Base-by-base conservation (phyloP, 352 stramenopile genomes). In the Globisporangium spinosum region DNA sequence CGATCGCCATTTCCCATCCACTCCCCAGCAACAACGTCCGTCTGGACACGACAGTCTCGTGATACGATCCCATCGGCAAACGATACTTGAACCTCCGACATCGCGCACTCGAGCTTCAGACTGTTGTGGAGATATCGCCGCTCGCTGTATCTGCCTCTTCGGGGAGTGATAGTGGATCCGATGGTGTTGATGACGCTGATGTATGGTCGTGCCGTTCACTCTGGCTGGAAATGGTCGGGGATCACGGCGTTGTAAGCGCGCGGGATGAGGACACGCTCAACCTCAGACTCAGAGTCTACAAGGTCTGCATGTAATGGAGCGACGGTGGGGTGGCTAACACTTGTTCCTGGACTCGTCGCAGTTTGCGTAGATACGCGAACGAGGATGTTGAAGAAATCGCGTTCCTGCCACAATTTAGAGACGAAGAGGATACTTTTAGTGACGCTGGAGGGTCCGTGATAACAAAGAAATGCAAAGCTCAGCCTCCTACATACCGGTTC, bases 201-300 rank as follows among this genome's bases (percentile, higher is more conserved):
- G 64, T 89, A 89, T 9, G 74, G 68, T 3, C 73, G 69, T 0
- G 78, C 68, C 0, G 72, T 68, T 4, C 78, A 69, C 9, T 79
- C 69, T 25, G 77, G 78, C n/a, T 88, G 38, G 56, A 89, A 85
- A 51, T 89, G 81, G 22, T 74, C 35, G 0, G 38, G 51, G 1
- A 79, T 13, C 5, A 53, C 66, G 29, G 70, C 51, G 55, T 56
- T 69, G 63, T 88, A 89, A 2, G 71, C 65, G 7, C 76, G 64
- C 51, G 79, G 70, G 22, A 70, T 70, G 25, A 89, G 29, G 5
- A 83, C 69, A 27, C 53, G 71, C 25, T 68, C 67, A 56, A 58
- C 12, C 23, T 59, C 29, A 62, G 59, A 15, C 1, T 56, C 56
- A n/a, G 32, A 4, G n/a, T 20, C 29, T 45, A 32, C 56, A 22